Evolutionary conservation across 345 rosid species (phyloP).

Genomic region (Euphorbia lathyris): DNA sequence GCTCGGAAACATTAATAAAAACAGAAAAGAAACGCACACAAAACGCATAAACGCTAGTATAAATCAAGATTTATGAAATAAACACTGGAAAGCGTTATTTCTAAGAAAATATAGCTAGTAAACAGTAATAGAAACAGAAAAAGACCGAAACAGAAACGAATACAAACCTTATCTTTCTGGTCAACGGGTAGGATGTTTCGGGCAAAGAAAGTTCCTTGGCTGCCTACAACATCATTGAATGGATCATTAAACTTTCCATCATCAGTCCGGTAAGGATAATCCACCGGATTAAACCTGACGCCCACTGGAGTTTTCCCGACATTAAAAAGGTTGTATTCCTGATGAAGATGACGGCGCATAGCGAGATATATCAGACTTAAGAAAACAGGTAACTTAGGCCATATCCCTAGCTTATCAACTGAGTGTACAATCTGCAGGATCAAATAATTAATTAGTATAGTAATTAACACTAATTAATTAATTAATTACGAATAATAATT

Average conservation of each 20-base stretch:
- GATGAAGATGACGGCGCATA: conserved; percentile 39
- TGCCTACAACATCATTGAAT: conserved; percentile 46
- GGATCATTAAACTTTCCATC: conserved; percentile 50
- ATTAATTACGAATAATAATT: not conserved
- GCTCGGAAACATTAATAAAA: no score
- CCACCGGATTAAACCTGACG: conserved; percentile 40
- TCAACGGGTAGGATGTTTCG: conserved; percentile 40
- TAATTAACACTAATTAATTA: no score
- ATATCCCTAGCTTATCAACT: conserved; percentile 41
- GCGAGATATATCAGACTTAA: conserved; percentile 44
- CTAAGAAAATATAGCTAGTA: no score
- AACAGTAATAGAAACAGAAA: no score
- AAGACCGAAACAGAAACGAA: no score
- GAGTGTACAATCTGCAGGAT: conserved; percentile 43
- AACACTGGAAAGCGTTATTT: no score
- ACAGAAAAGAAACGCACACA: no score
- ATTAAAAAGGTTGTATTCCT: conserved; percentile 49
- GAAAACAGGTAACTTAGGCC: conserved; percentile 55
- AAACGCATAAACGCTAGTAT: no score
- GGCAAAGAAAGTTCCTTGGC: conserved; percentile 49
- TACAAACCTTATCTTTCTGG: conserved; percentile 12
- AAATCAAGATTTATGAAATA: no score
- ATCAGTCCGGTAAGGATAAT: conserved; percentile 49
- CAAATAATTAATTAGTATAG: not conserved
- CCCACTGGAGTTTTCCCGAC: conserved; percentile 48